phyloP scores from a whole-genome alignment of 2,329 filamentous ascomycete genomes.

The Curvularia eragrostidis region DNA sequence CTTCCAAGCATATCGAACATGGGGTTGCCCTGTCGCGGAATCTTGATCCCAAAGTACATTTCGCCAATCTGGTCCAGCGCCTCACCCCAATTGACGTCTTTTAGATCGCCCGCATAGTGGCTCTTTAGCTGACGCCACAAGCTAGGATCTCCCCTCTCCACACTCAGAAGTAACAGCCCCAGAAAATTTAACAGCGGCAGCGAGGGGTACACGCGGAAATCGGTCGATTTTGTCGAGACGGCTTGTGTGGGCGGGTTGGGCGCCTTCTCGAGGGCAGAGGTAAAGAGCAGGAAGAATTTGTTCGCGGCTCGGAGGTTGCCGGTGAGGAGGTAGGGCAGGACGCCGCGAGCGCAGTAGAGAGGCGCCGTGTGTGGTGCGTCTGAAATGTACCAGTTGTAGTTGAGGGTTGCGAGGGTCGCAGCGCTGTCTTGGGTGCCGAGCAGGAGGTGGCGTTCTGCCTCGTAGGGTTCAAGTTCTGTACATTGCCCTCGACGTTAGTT shows the following conservation, averaged over 20 bases:
- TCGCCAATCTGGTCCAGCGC: conserved; percentile 86
- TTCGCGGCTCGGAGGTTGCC: conserved; percentile 92
- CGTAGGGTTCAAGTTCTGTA: conserved; percentile 84
- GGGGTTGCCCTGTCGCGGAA: conserved; percentile 88
- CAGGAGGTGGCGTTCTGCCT: conserved; percentile 88
- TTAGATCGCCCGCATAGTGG: conserved; percentile 81
- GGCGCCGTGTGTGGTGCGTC: conserved; percentile 88
- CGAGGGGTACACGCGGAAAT: conserved; percentile 83
- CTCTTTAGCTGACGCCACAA: conserved; percentile 80
- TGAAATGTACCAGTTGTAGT: conserved; percentile 92
- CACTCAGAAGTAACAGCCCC: conserved; percentile 78
- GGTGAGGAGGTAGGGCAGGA: conserved; percentile 88
- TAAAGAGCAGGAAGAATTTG: conserved; percentile 79
- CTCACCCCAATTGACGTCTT: conserved; percentile 80
- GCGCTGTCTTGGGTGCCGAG: conserved; percentile 90
- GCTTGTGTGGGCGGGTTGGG: conserved; percentile 76
- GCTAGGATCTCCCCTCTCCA: conserved; percentile 79
- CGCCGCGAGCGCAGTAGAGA: conserved; percentile 81
- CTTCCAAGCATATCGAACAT: conserved; percentile 98
- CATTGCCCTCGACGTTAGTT: background rate
- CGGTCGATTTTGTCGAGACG: conserved; percentile 75
- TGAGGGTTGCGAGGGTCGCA: conserved; percentile 78
- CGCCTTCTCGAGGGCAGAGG: conserved; percentile 67
- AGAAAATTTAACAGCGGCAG: conserved; percentile 96
- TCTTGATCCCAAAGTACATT: conserved; percentile 94